These are phyloP conservation scores for Globisporangium carolinianum DNA, from an alignment of 352 stramenopile genomes.

Conservation along the genomic window DNA sequence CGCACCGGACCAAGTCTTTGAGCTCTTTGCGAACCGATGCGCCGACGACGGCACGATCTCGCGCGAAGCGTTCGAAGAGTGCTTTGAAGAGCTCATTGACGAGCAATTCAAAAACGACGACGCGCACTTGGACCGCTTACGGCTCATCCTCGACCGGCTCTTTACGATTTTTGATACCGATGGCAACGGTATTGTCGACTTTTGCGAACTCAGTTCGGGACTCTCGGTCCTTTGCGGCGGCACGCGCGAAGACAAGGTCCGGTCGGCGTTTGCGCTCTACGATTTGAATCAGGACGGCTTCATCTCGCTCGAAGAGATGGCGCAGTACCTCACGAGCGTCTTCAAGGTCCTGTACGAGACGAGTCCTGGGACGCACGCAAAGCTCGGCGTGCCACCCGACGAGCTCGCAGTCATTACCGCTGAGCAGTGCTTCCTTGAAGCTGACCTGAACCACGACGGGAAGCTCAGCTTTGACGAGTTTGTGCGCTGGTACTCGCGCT, in stretches of 20 bases:
- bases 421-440: conserved; percentile 82
- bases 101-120: conserved; percentile 73
- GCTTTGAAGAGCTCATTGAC: conserved; percentile 80
- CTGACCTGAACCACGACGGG: conserved; percentile 72
- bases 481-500: conserved; percentile 75
- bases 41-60: conserved; percentile 72
- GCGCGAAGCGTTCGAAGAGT: conserved; percentile 75
- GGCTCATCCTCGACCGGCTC: conserved; percentile 65
- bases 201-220: conserved; percentile 77
- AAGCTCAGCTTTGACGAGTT: conserved; percentile 86
- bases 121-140: conserved; percentile 47
- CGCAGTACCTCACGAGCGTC: conserved; percentile 74
- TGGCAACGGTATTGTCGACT: conserved; percentile 73
- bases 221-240: conserved; percentile 80
- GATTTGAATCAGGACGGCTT: conserved; percentile 83
- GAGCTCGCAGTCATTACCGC: conserved; percentile 75
- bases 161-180: conserved; percentile 83
- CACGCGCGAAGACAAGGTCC: conserved; percentile 76
- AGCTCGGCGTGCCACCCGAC: conserved; percentile 53
- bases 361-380: conserved; percentile 45
- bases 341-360: conserved; percentile 87
- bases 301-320: conserved; percentile 87
- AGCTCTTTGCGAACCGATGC: conserved; percentile 81
- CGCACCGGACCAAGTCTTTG: conserved; percentile 77
- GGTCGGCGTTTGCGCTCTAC: conserved; percentile 81